A percentile compares a stretch with the other conserved stretches of the same genome.
phyloP scores from a whole-genome alignment of 345 rosid species.

The Anastatica hierochuntica region DNA sequence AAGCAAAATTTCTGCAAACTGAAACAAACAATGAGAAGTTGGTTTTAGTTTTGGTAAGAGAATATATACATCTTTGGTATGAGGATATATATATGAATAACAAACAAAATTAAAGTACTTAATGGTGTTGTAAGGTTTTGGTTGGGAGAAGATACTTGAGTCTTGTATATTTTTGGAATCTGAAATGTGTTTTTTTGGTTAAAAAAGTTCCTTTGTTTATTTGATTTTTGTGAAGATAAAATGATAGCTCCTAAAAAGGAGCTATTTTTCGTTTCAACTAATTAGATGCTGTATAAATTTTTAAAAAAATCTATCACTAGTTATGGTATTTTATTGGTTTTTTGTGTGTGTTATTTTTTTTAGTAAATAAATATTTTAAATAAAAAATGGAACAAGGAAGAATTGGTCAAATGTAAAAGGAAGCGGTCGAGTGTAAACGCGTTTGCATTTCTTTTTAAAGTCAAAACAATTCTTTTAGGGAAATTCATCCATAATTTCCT shows the following conservation, averaged over 20 bases:
- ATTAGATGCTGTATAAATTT: too few species aligned
- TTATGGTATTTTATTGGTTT: neutral
- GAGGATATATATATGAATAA: too few species aligned
- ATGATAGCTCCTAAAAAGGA: too few species aligned
- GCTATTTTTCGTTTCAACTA: too few species aligned
- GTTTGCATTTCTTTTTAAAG: neutral
- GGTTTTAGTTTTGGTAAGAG: neutral
- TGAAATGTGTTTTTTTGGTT: neutral
- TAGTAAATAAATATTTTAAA: neutral
- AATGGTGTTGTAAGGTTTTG: constrained; percentile 2
- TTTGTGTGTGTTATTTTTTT: neutral
- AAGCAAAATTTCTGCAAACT: neutral
- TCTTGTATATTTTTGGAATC: neutral
- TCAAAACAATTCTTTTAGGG: neutral
- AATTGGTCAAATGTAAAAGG: constrained; percentile 2
- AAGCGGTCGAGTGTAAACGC: too few species aligned
- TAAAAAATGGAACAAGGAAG: neutral
- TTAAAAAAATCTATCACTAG: too few species aligned
- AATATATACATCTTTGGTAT: neutral
- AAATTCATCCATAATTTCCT: neutral
- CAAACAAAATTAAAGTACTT: neutral
- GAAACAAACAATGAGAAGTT: constrained; percentile 9
- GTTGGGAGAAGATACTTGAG: neutral
- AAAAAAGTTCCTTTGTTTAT: too few species aligned
- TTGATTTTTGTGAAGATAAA: too few species aligned